Base-by-base conservation (phyloP, 2,329 filamentous ascomycete genomes). In the Aspergillus felis region DNA sequence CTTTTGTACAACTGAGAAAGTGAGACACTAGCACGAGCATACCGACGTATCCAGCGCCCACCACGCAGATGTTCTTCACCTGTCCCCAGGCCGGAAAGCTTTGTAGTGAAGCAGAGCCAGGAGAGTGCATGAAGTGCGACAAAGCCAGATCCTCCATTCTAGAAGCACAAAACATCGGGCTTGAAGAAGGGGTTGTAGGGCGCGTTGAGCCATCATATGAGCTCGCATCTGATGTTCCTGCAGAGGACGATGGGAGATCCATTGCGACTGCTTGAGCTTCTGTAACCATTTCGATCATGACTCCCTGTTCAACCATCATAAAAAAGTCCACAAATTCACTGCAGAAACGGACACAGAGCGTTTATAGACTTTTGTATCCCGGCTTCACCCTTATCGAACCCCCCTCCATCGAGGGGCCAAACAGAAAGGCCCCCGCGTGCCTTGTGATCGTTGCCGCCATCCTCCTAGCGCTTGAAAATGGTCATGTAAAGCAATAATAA, bases 11-110 rank as follows among this genome's bases (percentile, higher is more conserved):
- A 25, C 38, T 41, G 50, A 25, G 44, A 54, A 25, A n/a, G 22
- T 35, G 35, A 8, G 7, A 20, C 24, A 51, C 35, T 22, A 38
- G 42, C 44, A 79, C 17, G 35, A 50, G 52, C 86, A 66, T 79
- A 90, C 86, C 87, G 62, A 91, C 87, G 71, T 91, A 91, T 64
- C 88, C 88, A 64, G 88, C 88, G 51, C 88, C 88, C 61, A 91
- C 85, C 69, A 87, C 90, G 74, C 88, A 90, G 53, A 91, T 85
- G 67, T 71, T 69, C 54, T 65, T 64, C n/a, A 72, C 61, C 8
- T 59, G 51, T 24, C 54, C 57, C 22, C 52, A 52, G 10, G 22
- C 49, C 6, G 49, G 46, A 53, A 55, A 54, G 55, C 48, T 53
- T 50, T 56, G 54, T 2, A 50, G 24, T 10, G 46, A 42, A 14